Evolutionary conservation across 208 protist species (phyloP).

Genomic region (Leishmania gerbilli): DNA sequence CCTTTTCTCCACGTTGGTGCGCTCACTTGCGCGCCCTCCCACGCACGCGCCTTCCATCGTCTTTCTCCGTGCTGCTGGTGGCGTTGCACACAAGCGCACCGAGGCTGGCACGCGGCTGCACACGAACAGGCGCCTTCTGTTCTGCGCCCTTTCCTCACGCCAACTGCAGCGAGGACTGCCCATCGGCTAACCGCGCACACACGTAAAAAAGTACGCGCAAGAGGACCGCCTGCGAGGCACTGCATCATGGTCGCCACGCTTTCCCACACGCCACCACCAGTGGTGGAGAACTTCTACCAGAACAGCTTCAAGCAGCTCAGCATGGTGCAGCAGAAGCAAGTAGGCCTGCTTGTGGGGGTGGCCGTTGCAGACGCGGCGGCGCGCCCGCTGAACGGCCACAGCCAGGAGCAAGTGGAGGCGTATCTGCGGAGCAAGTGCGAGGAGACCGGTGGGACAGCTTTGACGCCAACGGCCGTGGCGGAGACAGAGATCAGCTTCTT

Average conservation of each 20-base stretch:
- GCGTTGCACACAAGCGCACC: not conserved
- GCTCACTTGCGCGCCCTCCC: not conserved
- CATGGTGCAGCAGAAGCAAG: constrained; percentile 78
- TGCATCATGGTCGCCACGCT: constrained; percentile 26
- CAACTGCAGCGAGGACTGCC: not conserved
- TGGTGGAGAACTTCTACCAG: constrained; percentile 71
- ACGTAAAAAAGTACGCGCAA: not conserved
- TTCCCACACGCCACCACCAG: constrained; percentile 20
- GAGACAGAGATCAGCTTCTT: not conserved
- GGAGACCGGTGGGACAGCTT: not conserved
- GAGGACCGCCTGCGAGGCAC: not conserved
- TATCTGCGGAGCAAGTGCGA: constrained; percentile 7
- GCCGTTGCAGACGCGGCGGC: constrained; percentile 83
- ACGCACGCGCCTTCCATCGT: not conserved
- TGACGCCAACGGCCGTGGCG: not conserved
- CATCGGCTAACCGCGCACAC: not conserved
- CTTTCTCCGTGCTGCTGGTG: not conserved
- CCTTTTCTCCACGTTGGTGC: not conserved
- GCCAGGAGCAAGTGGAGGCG: constrained; percentile 34
- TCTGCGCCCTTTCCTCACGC: not conserved
- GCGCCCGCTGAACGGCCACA: constrained; percentile 50
- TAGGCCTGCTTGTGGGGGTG: constrained; percentile 73
- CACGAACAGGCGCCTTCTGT: not conserved
- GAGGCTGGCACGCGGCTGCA: not conserved
- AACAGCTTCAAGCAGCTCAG: constrained; percentile 90